Percentiles rank a stretch among this genome's conserved stretches.
phyloP scores from a whole-genome alignment of 495 filamentous ascomycete species.

The Neurospora hispaniola region DNA sequence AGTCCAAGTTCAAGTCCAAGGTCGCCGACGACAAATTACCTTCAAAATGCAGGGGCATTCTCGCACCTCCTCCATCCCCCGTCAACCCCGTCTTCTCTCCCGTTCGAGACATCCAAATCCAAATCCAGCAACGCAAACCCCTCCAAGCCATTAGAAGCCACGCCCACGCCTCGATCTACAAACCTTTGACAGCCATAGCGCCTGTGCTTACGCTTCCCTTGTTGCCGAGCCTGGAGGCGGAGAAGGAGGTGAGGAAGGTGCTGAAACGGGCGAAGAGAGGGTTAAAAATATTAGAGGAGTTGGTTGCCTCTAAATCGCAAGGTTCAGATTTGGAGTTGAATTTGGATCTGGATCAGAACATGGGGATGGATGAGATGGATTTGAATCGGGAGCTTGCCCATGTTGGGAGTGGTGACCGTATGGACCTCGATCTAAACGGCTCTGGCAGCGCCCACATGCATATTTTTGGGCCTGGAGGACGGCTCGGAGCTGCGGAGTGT shows the following conservation, averaged over 20 bases:
- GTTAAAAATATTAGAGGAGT: background rate
- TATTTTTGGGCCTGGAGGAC: background rate
- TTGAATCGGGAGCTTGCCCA: background rate
- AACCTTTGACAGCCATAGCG: background rate
- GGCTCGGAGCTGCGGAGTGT: background rate
- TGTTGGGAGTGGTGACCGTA: background rate
- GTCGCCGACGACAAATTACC: background rate
- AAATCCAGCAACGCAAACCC: background rate
- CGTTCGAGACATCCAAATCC: background rate
- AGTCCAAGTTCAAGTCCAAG: background rate
- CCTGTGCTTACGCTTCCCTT: background rate
- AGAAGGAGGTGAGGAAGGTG: background rate
- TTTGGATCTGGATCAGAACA: background rate
- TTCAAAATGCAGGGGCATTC: background rate
- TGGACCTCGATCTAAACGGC: background rate
- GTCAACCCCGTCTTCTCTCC: no score
- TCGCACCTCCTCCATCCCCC: background rate
- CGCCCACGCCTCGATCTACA: background rate
- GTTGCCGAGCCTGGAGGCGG: background rate
- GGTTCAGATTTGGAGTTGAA: background rate
- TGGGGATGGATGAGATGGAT: background rate
- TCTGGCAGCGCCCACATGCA: background rate
- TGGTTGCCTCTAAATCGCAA: background rate
- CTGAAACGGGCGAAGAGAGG: background rate
- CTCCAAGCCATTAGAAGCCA: background rate